Evolutionary conservation across 202 grass and related monocot genomes (phyloP).

Genomic region (Saccharum hybrid): DNA sequence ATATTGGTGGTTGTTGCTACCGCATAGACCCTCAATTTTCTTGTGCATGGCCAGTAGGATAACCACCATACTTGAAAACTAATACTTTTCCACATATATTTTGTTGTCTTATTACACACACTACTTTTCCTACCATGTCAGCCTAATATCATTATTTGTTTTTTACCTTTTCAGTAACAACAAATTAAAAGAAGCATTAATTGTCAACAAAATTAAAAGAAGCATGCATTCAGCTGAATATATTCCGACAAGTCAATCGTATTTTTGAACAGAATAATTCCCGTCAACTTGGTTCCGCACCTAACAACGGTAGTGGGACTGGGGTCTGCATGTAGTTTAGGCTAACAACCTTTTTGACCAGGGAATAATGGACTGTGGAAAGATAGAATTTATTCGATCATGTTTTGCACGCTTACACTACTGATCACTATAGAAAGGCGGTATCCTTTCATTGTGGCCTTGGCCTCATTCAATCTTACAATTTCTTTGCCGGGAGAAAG

Average conservation of each 20-base stretch:
- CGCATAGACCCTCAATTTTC: constrained; percentile 7
- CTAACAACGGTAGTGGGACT: constrained; percentile 34
- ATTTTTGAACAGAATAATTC: constrained; percentile 28
- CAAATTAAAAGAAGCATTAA: constrained; percentile 34
- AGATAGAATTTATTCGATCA: constrained; percentile 36
- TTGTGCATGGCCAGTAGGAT: constrained; percentile 26
- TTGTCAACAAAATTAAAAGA: constrained; percentile 34
- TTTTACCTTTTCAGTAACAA: constrained; percentile 7
- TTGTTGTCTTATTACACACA: not conserved
- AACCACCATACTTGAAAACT: constrained; percentile 29
- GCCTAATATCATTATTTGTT: constrained; percentile 17
- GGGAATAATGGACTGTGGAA: constrained; percentile 41
- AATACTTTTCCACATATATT: constrained; percentile 29
- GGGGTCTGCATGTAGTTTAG: constrained; percentile 26
- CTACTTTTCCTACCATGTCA: constrained; percentile 27
- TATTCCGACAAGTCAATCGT: not conserved
- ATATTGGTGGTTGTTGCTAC: constrained; percentile 3
- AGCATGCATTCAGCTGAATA: not conserved
- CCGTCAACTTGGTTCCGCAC: constrained; percentile 35
- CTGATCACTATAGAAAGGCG: constrained; percentile 32
- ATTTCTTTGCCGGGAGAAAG: constrained; percentile 43
- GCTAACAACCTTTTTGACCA: constrained; percentile 43
- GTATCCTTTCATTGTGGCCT: constrained; percentile 27
- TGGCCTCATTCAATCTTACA: constrained; percentile 35
- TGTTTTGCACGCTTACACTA: constrained; percentile 43